Percentiles rank a stretch among this genome's conserved stretches.
phyloP scores from a whole-genome alignment of 2,329 filamentous ascomycete genomes.

The Ambrosiella xylebori region DNA sequence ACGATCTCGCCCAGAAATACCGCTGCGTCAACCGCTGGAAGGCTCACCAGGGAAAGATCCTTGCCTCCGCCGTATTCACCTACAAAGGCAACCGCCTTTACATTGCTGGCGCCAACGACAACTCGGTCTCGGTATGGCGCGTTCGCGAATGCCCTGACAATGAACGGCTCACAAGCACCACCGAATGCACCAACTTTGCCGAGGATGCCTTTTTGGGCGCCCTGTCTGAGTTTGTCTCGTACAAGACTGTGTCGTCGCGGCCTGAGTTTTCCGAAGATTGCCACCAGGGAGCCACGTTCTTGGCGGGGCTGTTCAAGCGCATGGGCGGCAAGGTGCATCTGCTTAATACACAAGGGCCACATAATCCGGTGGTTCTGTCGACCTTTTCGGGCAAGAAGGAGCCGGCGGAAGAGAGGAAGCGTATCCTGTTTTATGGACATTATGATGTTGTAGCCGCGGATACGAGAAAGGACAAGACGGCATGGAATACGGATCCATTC shows the following conservation, averaged over 20 bases:
- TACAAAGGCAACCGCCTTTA: slow-evolving; percentile 63
- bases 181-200: slow-evolving; percentile 16
- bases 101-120: slow-evolving; percentile 87
- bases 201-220: slow-evolving; percentile 46
- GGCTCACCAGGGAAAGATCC: slow-evolving; percentile 72
- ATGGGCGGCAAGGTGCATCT: slow-evolving; percentile 81
- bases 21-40: slow-evolving; percentile 62
- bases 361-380: slow-evolving; percentile 87
- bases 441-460: slow-evolving; percentile 94
- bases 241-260: slow-evolving; percentile 77
- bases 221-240: slow-evolving; percentile 73
- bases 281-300: slow-evolving; percentile 75
- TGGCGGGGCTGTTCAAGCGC: slow-evolving; percentile 79
- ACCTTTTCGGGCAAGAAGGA: slow-evolving; percentile 64
- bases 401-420: slow-evolving; percentile 51
- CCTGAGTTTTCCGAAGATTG: slow-evolving; percentile 82
- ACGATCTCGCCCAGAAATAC: slow-evolving; percentile 58
- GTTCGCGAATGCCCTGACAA: slow-evolving; percentile 32
- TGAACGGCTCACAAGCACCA: slow-evolving; percentile 24
- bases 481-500: slow-evolving; percentile 76
- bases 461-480: slow-evolving; percentile 48
- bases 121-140: slow-evolving; percentile 77
- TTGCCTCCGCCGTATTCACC: slow-evolving; percentile 62
- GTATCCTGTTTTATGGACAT: slow-evolving; percentile 90
- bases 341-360: slow-evolving; percentile 60